Evolutionary conservation across 2,329 filamentous ascomycete species (phyloP), one percentile per base, ranked within the genome.

Genomic region (Colletotrichum noveboracense): DNA sequence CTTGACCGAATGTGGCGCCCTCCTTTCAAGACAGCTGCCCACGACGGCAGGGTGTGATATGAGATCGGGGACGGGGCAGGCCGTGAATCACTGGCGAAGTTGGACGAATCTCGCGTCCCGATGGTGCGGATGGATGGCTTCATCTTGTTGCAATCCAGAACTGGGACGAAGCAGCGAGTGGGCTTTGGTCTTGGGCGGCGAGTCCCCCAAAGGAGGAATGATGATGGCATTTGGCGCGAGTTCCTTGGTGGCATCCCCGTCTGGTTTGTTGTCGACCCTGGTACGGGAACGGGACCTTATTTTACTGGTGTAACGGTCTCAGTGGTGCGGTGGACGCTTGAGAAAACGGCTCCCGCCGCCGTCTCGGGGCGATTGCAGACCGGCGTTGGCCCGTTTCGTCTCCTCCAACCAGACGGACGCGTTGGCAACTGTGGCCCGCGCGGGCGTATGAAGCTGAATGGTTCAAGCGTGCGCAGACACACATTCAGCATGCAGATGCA

Each of bases 171-270:
- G 36, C 16, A 73, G 24, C 43, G 32, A 21, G 60, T 48, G 48
- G 60, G 66, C 71, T n/a, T 21, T 30, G 43, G 30, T 32, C 43
- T 56, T 24, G 65, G 38, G 8, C 21, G 24, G 58, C 28, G 13
- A 13, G 58, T 34, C 58, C 21, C 56, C 58, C 30, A 34, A 43
- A 74, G 28, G 58, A 64, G 58, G 48, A 60, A 67, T 70, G 56
- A 74, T 70, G 48, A 76, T 76, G 48, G 38, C 74, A 21, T 74
- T 56, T 60, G 30, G 48, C 48, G 36, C 18, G 28, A 60, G 36
- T 72, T 66, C 56, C 64, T 76, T 67, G 58, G 65, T 48, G 48
- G 38, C 70, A 72, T 75, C 70, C 70, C 38, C 58, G 71, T 70
- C 70, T 61, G 26, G 43, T 52, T 30, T 38, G 26, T 70, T 9